Evolutionary conservation across 2,329 filamentous ascomycete species (phyloP), one percentile per base, ranked within the genome.

Genomic region (Davidsoniella neocaledoniae): DNA sequence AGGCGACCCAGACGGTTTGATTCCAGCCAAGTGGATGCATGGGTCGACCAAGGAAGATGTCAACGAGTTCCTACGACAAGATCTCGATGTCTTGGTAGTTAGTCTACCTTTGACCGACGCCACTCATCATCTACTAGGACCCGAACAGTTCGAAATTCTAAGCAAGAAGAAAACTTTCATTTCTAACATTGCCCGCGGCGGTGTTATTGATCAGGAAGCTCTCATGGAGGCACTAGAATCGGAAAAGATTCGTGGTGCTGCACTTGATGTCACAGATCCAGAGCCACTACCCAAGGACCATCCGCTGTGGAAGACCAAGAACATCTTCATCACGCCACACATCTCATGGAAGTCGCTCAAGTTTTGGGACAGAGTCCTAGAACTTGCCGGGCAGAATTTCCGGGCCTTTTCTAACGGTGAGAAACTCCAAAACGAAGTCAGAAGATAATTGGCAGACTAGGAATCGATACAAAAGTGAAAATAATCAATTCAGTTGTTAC

Each of bases 211-310:
- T 45, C 70, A 68, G 2, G 64, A 71, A 2, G 80, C 76, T 1
- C 60, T 90, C 46, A 71, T 86, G 16, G 66, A 67, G 1, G 79
- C 81, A 0, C 64, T 88, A 9, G 63, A 72, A 38, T 54, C 54
- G 2, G 67, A 60, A 4, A 44, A 59, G 14, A 66, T 71, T 44
- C 58, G 68, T 2, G 84, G 84, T 26, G 85, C 84, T 0, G 83
- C 83, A 1, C 63, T 90, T 39, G 84, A 88, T 59, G 84, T 90
- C 1, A 83, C 83, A 1, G 83, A 88, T 53, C 84, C 84, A 0
- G 85, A 90, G 61, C 85, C 85, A 0, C 61, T 90, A 54, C 82
- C 83, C 0, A 63, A 69, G 2, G 74, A 80, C 4, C 76, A 83
- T 58, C 72, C 75, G 54, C 64, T 90, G 46, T 90, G 83, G 83